Percentiles rank a stretch among this genome's conserved stretches.
phyloP scores from a whole-genome alignment of 2,329 filamentous ascomycete species.

The Ascocoryne sarcoides region DNA sequence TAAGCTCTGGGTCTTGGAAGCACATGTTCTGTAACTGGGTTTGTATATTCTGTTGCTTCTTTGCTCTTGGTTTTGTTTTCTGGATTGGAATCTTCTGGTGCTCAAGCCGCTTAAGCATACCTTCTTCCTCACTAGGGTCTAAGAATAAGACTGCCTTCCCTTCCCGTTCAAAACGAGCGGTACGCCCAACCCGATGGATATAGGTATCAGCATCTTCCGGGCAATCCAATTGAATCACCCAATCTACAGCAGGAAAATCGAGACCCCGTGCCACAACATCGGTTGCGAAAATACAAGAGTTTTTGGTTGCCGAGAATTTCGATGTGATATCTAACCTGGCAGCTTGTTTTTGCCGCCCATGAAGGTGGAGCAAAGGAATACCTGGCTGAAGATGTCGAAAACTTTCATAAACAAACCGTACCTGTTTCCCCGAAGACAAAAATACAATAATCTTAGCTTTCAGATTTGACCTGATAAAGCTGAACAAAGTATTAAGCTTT shows the following conservation, averaged over 20 bases:
- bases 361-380: constrained; percentile 84
- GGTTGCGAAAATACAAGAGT: constrained; percentile 86
- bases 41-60: constrained; percentile 81
- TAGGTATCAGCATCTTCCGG: constrained; percentile 97
- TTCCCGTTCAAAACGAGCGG: constrained; percentile 83
- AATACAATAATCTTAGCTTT: constrained; percentile 96
- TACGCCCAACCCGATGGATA: constrained; percentile 90
- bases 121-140: constrained; percentile 82
- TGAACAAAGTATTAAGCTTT: constrained; percentile 87
- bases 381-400: constrained; percentile 91
- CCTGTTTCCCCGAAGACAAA: constrained; percentile 89
- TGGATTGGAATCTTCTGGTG: constrained; percentile 86
- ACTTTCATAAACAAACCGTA: constrained; percentile 89
- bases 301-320: constrained; percentile 71
- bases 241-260: constrained; percentile 94
- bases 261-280: constrained; percentile 91
- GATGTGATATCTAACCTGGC: constrained; percentile 81
- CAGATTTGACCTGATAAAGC: constrained; percentile 82
- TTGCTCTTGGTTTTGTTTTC: constrained; percentile 75
- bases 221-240: constrained; percentile 97
- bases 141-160: constrained; percentile 86
- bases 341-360: constrained; percentile 87
- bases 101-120: constrained; percentile 79
- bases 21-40: constrained; percentile 88
- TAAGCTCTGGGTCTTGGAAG: constrained; percentile 88